A percentile compares a stretch with the other conserved stretches of the same genome.
Conservation (phyloP, 768 basidiomycete species). For the Amanita molliuscula region DNA sequence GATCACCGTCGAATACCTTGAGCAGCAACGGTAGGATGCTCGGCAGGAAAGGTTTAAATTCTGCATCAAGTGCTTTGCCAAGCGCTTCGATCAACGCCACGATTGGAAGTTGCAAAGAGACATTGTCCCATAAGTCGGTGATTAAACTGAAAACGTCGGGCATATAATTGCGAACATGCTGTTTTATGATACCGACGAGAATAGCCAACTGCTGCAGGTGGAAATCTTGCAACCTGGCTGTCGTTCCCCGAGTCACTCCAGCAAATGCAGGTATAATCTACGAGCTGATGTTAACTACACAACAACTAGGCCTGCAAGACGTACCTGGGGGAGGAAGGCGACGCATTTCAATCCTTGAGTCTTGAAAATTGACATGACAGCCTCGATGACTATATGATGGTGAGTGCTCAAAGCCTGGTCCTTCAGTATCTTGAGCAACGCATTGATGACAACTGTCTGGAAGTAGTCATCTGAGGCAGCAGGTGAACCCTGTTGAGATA, state of each 20-base stretch:
- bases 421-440: conserved; percentile 77
- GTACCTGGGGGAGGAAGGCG: conserved; percentile 85
- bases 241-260: conserved; percentile 71
- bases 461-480: conserved; percentile 89
- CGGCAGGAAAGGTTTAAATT: conserved; percentile 94
- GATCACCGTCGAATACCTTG: conserved; percentile 84
- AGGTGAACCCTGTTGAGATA: conserved; percentile 48
- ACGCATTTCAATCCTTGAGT: conserved; percentile 96
- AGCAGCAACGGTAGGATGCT: conserved; percentile 82
- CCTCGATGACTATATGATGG: conserved; percentile 92
- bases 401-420: conserved; percentile 81
- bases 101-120: conserved; percentile 78
- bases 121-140: conserved; percentile 84
- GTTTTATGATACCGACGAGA: conserved; percentile 92
- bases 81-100: conserved; percentile 89
- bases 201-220: conserved; percentile 94
- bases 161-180: conserved; percentile 90
- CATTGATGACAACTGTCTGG: conserved; percentile 89
- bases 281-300: neutral
- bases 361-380: conserved; percentile 98
- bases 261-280: conserved; percentile 96
- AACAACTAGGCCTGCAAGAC: conserved; percentile 2
- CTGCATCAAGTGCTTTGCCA: conserved; percentile 89
- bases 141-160: conserved; percentile 78
- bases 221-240: conserved; percentile 81